Base-by-base conservation (phyloP, 805 yeast species). In the Metschnikowia drakensbergensis region DNA sequence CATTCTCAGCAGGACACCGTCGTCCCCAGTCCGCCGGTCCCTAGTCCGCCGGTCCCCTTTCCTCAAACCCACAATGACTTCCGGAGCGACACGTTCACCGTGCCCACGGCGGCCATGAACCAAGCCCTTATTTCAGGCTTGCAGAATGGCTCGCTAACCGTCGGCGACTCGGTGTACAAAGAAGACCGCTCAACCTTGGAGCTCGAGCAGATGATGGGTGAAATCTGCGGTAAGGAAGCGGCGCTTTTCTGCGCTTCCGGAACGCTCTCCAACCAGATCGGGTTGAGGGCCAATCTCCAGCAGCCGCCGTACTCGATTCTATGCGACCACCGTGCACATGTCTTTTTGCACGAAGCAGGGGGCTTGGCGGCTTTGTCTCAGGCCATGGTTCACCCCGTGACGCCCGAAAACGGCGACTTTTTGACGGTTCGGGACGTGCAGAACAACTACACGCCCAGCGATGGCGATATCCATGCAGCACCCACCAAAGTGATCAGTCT, bases 251-350 rank as follows among this genome's bases (percentile, higher is more conserved):
- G 95, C 67, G 88, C 83, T 22, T 85, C 95, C 23, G 97, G 98
- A 40, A 92, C 97, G 5, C 67, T 91, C 66, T 84, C 96, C 8
- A 91, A 91, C 68, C 98, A 91, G 68, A 75, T 91, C 52, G 97
- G 85, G 11, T 64, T 91, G 39, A 75, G 97, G 60, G 73, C 89
- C 4, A 87, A 85, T 55, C 69, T 92, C 42, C 66, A 65, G 52
- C 92, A 86, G 61, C 97, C 97, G 13, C 96, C 96, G 2, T 83
- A 84, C 69, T 79, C 91, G n/a, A 74, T 92, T 26, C 61, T 91
- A 42, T 88, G 96, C 71, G 97, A 92, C 65, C 76, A 83, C 66
- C 76, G 97, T 52, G 83, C 92, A 9, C 98, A 91, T 61, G 83
- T 91, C 26, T 91, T 77, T 65, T 72, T 82, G 29, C 82, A 82